These are phyloP conservation scores for Cutaneotrichosporon spelunceum DNA, from an alignment of 1,284 basidiomycete species.

Conservation along the genomic window DNA sequence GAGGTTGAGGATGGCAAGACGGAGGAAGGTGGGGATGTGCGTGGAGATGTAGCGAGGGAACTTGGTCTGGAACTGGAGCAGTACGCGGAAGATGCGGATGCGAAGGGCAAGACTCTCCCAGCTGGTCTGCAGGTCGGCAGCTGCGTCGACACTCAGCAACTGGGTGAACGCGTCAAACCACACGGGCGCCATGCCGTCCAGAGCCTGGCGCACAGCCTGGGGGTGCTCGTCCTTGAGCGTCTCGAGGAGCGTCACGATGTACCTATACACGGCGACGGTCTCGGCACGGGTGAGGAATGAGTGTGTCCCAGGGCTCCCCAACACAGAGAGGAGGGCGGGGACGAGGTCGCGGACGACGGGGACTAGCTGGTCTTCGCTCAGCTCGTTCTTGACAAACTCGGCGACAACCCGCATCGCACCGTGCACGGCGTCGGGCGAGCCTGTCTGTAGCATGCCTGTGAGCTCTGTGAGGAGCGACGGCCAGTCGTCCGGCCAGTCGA, in stretches of 20 bases:
- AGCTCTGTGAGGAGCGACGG: conserved; percentile 71
- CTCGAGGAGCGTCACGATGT: conserved; percentile 82
- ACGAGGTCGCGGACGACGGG: conserved; percentile 79
- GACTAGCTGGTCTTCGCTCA: conserved; percentile 87
- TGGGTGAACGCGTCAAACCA: conserved; percentile 85
- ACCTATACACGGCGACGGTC: conserved; percentile 81
- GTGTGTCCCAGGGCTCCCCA: conserved; percentile 71
- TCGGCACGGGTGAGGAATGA: conserved; percentile 74
- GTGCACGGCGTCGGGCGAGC: conserved; percentile 70
- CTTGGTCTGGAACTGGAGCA: conserved; percentile 68
- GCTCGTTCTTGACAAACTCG: conserved; percentile 84
- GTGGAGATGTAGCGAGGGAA: conserved; percentile 68
- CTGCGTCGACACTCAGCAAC: conserved; percentile 65
- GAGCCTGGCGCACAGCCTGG: conserved; percentile 76
- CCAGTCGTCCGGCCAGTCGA: conserved; percentile 93
- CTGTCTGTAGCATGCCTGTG: conserved; percentile 68
- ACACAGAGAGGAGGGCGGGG: conserved; percentile 76
- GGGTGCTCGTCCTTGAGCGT: conserved; percentile 94
- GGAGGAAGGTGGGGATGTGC: conserved; percentile 62
- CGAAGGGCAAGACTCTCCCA: conserved; percentile 77
- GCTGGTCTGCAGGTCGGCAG: conserved; percentile 60
- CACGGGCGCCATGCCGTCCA: conserved; percentile 71
- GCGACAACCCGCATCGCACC: conserved; percentile 92
- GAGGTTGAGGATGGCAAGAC: conserved; percentile 64
- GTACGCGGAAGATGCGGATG: conserved; percentile 67